Conservation (phyloP, 2,329 filamentous ascomycete species). For the Monilinia fructigena region DNA sequence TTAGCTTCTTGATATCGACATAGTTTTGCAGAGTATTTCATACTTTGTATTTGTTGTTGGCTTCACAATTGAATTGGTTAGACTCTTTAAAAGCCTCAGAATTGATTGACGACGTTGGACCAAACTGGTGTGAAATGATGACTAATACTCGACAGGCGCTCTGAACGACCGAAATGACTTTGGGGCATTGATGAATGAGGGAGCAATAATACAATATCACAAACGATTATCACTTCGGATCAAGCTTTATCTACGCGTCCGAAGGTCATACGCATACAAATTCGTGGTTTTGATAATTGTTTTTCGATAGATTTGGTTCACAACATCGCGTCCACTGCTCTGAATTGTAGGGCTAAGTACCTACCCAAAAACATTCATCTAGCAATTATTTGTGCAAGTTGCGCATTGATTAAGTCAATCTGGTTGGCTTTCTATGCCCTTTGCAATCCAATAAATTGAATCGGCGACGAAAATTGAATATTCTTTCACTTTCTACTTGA, state of each 20-base stretch:
- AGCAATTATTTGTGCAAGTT: slow-evolving; percentile 23
- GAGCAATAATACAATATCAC: slow-evolving; percentile 35
- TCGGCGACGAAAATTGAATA: background rate
- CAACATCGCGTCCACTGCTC: slow-evolving; percentile 33
- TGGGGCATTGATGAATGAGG: slow-evolving; percentile 25
- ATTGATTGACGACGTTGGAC: slow-evolving; percentile 32
- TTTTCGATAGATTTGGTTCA: slow-evolving; percentile 27
- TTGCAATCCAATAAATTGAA: slow-evolving; percentile 7
- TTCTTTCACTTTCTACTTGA: background rate
- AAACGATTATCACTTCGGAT: slow-evolving; percentile 32
- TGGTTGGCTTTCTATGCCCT: background rate
- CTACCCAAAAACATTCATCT: slow-evolving; percentile 23
- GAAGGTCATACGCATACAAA: slow-evolving; percentile 31
- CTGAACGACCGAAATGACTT: slow-evolving; percentile 29
- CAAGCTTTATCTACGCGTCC: slow-evolving; percentile 40
- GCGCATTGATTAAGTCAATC: background rate
- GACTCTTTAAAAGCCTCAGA: slow-evolving; percentile 16
- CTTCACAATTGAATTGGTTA: slow-evolving; percentile 28
- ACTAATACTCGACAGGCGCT: slow-evolving; percentile 25
- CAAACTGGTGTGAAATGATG: slow-evolving; percentile 22
- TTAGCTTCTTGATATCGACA: slow-evolving; percentile 4
- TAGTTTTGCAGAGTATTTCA: slow-evolving; percentile 1
- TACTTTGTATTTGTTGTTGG: slow-evolving; percentile 32
- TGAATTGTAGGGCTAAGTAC: slow-evolving; percentile 11
- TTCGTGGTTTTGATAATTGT: slow-evolving; percentile 31